Evolutionary conservation across 768 basidiomycete genomes (phyloP), one percentile per base, ranked within the genome.

Genomic region (Cystobasidium onofrii): DNA sequence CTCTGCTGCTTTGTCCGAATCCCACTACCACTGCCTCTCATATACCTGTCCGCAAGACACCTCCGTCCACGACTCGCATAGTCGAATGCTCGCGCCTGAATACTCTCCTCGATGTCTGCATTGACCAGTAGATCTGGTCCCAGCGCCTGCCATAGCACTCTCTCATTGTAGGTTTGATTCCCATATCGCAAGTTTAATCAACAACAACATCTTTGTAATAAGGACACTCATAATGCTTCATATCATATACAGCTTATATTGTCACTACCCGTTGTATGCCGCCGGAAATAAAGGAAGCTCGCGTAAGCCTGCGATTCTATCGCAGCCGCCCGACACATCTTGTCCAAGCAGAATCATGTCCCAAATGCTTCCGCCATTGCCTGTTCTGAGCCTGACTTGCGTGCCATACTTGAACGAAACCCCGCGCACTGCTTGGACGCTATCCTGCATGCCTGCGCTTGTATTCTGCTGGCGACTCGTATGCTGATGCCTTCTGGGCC

Each of bases 391-490:
- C n/a, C n/a, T n/a, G n/a, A n/a, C n/a, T n/a, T n/a, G n/a, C n/a
- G n/a, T n/a, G n/a, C n/a, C n/a, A n/a, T n/a, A n/a, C n/a, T n/a
- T n/a, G n/a, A n/a, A n/a, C n/a, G n/a, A n/a, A n/a, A n/a, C n/a
- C n/a, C n/a, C n/a, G n/a, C n/a, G n/a, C n/a, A n/a, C n/a, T n/a
- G n/a, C n/a, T n/a, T n/a, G n/a, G n/a, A n/a, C 39, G 7, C 15
- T 15, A 39, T 39, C 39, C 39, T 6, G 39, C 39, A 39, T 39
- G 39, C 17, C 50, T 7, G 39, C 86, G 86, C 82, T 96, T 94
- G 81, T 90, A 94, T 62, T 89, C 88, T 0, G 87, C 85, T 0
- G 92, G 92, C 9, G 86, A 86, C 76, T 94, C 92, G 17, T 80
- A 80, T 20, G 82, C 82, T 4, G 75, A 77, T 0, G 77, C 78